These are phyloP conservation scores for Ceratobasidium sp. DNA, from an alignment of 1,284 basidiomycete genomes.

Conservation along the genomic window DNA sequence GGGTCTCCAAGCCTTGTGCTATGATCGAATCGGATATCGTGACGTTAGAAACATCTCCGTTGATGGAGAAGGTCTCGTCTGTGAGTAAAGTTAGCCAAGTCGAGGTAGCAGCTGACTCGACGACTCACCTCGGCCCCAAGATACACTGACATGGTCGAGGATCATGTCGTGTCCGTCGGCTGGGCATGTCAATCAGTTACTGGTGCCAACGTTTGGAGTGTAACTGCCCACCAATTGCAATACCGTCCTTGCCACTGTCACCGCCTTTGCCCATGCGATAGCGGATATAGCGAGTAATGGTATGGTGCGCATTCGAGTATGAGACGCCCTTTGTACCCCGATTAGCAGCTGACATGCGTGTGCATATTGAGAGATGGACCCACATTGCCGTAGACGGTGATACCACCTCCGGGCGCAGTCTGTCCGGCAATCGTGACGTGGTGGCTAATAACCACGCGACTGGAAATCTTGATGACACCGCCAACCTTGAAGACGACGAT, in stretches of 20 bases:
- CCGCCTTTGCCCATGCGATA: conserved; percentile 51
- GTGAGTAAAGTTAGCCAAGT: neutral
- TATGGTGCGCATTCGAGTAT: conserved; percentile 46
- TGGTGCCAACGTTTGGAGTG: neutral
- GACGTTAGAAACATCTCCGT: conserved; percentile 51
- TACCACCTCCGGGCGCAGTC: conserved; percentile 47
- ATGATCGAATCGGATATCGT: conserved; percentile 53
- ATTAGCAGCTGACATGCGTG: neutral
- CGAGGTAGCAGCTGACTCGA: neutral
- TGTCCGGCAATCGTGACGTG: conserved; percentile 50
- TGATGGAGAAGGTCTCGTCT: conserved; percentile 52
- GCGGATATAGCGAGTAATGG: conserved; percentile 52
- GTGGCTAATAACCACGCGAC: conserved; percentile 49
- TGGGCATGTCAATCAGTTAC: conserved; percentile 42
- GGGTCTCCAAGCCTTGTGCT: conserved; percentile 51
- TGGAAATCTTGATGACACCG: conserved; percentile 49
- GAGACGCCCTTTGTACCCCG: conserved; percentile 19
- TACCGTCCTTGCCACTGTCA: conserved; percentile 50
- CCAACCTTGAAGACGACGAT: conserved; percentile 52
- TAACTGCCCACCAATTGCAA: conserved; percentile 12
- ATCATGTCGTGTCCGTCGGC: conserved; percentile 52
- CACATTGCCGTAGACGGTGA: conserved; percentile 49
- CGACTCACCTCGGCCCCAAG: conserved; percentile 48
- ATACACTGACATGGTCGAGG: conserved; percentile 52
- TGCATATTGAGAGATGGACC: neutral